Evolutionary conservation across 495 filamentous ascomycete genomes (phyloP), one percentile per base, ranked within the genome.

Genomic region (Neurospora tetrasperma): DNA sequence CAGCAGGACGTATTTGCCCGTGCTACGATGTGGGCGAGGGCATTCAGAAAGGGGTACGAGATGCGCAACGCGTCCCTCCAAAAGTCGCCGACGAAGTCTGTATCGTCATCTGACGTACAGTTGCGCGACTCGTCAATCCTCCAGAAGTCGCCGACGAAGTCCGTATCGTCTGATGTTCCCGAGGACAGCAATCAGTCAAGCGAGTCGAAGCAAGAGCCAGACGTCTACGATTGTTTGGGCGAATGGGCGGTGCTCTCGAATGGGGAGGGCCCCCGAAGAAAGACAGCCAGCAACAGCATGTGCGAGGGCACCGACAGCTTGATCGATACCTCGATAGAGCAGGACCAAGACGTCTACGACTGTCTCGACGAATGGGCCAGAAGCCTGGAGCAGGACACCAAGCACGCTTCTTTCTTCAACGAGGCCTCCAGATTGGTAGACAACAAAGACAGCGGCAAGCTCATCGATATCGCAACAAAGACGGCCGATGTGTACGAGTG

Each of bases 361-460:
- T 16, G 54, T 0, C 54, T 62, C 54, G 54, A 0, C 11, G 46
- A 54, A 54, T 27, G 46, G 46, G 46, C 46, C 46, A 27, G 0
- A 2, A 54, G 46, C 20, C 1, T 54, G 20, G 46, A 27, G 2
- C n/a, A 23, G 3, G 20, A 1, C 10, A 54, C 20, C 2, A 54
- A 23, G 5, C 0, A 54, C 2, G 46, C 46, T 5, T 23, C 46
- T 12, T 20, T 12, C 46, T 54, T 23, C 46, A 0, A 54, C n/a
- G 23, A 54, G 1, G 5, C 4, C 20, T 14, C 46, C 0, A 27
- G 27, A 4, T 27, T 1, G 0, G 46, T 7, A 2, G 2, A 7
- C 46, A 48, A 11, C 16, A 14, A 14, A 11, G 44, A 5, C 20
- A 54, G 4, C 5, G 23, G 10, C 5, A 3, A 5, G 46, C 46